Evolutionary conservation across 345 rosid species (phyloP).

Genomic region (Ailanthus altissimus): DNA sequence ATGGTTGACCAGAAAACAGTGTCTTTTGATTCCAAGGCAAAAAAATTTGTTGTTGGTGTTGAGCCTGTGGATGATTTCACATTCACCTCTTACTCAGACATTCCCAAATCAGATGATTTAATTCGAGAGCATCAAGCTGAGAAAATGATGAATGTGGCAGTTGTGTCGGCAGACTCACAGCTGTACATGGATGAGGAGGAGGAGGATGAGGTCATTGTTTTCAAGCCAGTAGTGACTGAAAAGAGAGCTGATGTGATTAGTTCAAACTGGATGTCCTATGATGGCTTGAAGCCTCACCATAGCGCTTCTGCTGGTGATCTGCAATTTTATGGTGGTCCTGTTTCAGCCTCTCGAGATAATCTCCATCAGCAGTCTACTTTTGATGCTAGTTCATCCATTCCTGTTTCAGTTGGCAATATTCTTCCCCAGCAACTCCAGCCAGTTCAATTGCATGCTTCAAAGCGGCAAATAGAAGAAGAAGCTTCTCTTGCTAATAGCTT

Average conservation of each 20-base stretch:
- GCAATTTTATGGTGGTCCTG: conserved; percentile 40
- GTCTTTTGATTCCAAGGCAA: conserved; percentile 66
- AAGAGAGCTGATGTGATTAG: conserved; percentile 52
- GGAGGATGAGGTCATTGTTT: conserved; percentile 94
- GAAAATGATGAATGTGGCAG: conserved; percentile 32
- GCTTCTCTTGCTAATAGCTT: conserved; percentile 56
- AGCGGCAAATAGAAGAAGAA: conserved; percentile 60
- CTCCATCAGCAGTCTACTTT: conserved; percentile 38
- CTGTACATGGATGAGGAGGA: conserved; percentile 62
- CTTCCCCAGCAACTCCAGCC: conserved; percentile 47
- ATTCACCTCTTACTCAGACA: conserved; percentile 31
- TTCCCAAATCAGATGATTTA: conserved; percentile 32
- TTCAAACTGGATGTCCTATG: conserved; percentile 42
- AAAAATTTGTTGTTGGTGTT: conserved; percentile 73
- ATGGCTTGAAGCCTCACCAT: conserved; percentile 46
- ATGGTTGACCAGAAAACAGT: conserved; percentile 61
- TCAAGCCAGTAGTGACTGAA: conserved; percentile 70
- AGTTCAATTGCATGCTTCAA: conserved; percentile 45
- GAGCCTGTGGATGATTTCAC: conserved; percentile 45
- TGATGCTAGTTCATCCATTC: conserved; percentile 37
- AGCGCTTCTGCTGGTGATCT: conserved; percentile 39
- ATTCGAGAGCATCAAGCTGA: conserved; percentile 38
- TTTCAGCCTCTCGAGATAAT: conserved; percentile 46
- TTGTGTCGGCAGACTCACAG: conserved; percentile 39
- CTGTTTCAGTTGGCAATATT: conserved; percentile 47